Conservation (phyloP, 2,329 filamentous ascomycete genomes). For the Fusarium sp. region DNA sequence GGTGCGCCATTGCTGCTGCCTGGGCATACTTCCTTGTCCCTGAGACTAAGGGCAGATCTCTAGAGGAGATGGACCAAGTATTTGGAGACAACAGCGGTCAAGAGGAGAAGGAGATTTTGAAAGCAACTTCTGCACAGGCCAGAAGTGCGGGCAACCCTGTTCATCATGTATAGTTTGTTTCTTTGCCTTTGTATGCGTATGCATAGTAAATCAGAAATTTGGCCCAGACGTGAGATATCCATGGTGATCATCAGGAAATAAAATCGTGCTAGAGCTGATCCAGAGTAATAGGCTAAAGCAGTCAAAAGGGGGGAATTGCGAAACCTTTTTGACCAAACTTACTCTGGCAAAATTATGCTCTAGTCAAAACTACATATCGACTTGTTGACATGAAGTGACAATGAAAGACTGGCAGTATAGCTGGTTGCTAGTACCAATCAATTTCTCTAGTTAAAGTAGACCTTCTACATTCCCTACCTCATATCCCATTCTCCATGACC, state of each 20-base stretch:
- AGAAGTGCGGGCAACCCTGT: not conserved
- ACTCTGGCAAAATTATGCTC: not conserved
- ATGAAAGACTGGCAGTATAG: not conserved
- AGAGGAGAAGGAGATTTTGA: conserved; percentile 7
- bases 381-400: not conserved
- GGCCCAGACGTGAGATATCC: not conserved
- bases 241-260: no score
- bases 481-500: conserved; percentile 9
- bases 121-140: not conserved
- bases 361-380: not conserved
- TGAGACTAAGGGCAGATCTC: conserved; percentile 66
- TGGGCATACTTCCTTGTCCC: conserved; percentile 73
- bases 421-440: not conserved
- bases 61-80: conserved; percentile 74
- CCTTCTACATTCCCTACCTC: conserved; percentile 15
- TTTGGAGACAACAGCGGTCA: conserved; percentile 58
- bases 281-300: no score
- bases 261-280: no score
- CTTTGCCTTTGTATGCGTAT: no score
- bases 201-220: not conserved
- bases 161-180: not conserved
- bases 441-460: conserved; percentile 17
- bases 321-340: not conserved
- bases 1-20: conserved; percentile 48
- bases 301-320: no score